These are phyloP conservation scores for Trapa bicornis DNA, from an alignment of 345 rosid genomes.

Conservation along the genomic window DNA sequence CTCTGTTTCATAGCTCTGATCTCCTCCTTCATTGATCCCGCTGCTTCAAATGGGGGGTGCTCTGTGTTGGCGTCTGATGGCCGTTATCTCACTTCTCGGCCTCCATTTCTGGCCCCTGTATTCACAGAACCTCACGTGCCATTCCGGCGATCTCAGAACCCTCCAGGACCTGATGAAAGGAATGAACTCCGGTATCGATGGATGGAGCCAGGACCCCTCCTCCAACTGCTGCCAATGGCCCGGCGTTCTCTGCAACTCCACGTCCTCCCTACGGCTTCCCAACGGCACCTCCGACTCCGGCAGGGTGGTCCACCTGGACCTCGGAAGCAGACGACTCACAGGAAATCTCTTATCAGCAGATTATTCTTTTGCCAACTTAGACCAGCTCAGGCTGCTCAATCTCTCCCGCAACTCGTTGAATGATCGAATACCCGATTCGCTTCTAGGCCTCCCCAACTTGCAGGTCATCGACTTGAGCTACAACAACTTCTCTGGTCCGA, in stretches of 20 bases:
- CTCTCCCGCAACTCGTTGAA: constrained; percentile 6
- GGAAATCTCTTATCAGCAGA: constrained; percentile 1
- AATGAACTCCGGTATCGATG: constrained; percentile 26
- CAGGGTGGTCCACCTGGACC: constrained; percentile 9
- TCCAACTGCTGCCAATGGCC: constrained; percentile 49
- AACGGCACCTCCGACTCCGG: background rate
- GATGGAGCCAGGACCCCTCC: constrained; percentile 26
- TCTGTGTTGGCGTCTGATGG: constrained; percentile 20
- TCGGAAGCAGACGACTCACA: constrained; percentile 2
- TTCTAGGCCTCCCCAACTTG: constrained; percentile 7
- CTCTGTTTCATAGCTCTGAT: background rate
- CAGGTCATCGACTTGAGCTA: constrained; percentile 17
- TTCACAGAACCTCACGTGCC: constrained; percentile 37
- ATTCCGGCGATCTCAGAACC: constrained; percentile 34
- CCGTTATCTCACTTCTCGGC: constrained; percentile 23
- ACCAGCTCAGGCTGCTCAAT: constrained; percentile 12
- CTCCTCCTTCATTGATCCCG: no score
- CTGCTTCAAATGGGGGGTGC: constrained; percentile 29
- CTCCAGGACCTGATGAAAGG: constrained; percentile 28
- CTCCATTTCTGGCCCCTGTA: constrained; percentile 16
- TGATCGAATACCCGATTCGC: background rate
- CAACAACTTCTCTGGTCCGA: constrained; percentile 2
- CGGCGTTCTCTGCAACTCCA: constrained; percentile 43
- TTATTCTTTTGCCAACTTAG: constrained; percentile 1
- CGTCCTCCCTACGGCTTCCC: constrained; percentile 26